Evolutionary conservation across 257 asterid genomes (phyloP), one percentile per base, ranked within the genome.

Genomic region (Sherardia arvensis): DNA sequence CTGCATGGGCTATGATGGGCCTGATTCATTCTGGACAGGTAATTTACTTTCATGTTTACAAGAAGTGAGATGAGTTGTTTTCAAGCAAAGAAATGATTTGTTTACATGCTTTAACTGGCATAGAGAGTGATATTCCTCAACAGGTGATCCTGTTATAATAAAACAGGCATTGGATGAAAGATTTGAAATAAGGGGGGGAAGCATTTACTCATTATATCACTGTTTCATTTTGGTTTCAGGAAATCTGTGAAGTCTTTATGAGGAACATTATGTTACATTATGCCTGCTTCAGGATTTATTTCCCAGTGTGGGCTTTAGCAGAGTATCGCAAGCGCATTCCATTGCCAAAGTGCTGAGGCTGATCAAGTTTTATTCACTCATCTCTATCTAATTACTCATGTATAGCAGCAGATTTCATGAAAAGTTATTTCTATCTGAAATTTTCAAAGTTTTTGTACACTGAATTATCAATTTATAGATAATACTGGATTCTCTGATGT

Each of bases 1-100:
- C 96, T 34, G 73, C 96, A 1, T 90, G 96, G 96, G 95, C 91
- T 6, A 33, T 84, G 80, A 84, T 87, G 96, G 96, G 91, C 6
- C 78, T 90, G 20, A 79, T 87, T 66, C 79, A 83, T 69, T 75
- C 95, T 0, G 8, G 88, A 54, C 97, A 90, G 83, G 97, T 87
- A 49, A 30, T 1, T 14, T n/a, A n/a, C n/a, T n/a, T n/a, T n/a
- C n/a, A n/a, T n/a, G n/a, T n/a, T n/a, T n/a, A n/a, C n/a, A n/a
- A n/a, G n/a, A n/a, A n/a, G n/a, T n/a, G n/a, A n/a, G n/a, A n/a
- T n/a, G 34, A 32, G 4, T 32, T 32, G 4, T 32, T 5, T 32
- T 5, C 34, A 32, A 8, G 1, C 12, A 7, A 34, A 7, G 12
- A 34, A 34, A 34, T 34, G 53, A 3, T 55, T 3, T n/a, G n/a